Evolutionary conservation across 768 basidiomycete genomes (phyloP), one percentile per base, ranked within the genome.

Genomic region (Sarcodon sp.): DNA sequence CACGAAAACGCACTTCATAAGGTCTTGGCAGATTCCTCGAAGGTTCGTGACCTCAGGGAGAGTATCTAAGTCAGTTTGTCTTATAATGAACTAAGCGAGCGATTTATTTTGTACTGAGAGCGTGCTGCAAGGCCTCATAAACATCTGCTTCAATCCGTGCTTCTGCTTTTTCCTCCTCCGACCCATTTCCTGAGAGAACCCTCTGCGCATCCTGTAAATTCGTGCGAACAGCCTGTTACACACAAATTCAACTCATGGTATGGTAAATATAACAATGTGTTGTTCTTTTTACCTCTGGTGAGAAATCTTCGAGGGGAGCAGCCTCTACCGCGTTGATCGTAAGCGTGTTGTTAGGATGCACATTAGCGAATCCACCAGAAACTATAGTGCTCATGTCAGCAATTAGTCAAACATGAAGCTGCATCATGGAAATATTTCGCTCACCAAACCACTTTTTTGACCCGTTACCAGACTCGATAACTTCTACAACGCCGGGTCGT

Each of bases 281-380:
- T 12, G 18, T 50, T 16, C 41, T 35, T 61, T 75, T 49, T 54
- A 94, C 94, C 76, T 97, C 96, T 16, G 74, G 57, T 0, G 93
- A 94, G 70, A 97, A 94, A 36, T 80, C 72, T 48, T 93, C 91
- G 35, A 98, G 70, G 16, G 90, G 82, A 49, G 92, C 93, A 51
- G 87, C 96, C 72, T 99, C 96, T 43, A 99, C 83, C 50, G 85
- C 91, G 69, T 98, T 99, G 63, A 99, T 86, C 36, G 96, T 98
- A 51, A 98, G 71, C 55, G 78, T 83, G 76, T 97, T 99, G 69
- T 93, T 91, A 34, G 91, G 90, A 67, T 99, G 96, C 36, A 99
- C 88, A 50, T 87, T 97, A 47, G 96, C 93, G 64, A 99, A 97
- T 47, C 96, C 96, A 50, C 90, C 84, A 47, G 93, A 96, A 33